Evolutionary conservation across 2,329 filamentous ascomycete species (phyloP), one percentile per base, ranked within the genome.

Genomic region (Aurifilum marmelostoma): DNA sequence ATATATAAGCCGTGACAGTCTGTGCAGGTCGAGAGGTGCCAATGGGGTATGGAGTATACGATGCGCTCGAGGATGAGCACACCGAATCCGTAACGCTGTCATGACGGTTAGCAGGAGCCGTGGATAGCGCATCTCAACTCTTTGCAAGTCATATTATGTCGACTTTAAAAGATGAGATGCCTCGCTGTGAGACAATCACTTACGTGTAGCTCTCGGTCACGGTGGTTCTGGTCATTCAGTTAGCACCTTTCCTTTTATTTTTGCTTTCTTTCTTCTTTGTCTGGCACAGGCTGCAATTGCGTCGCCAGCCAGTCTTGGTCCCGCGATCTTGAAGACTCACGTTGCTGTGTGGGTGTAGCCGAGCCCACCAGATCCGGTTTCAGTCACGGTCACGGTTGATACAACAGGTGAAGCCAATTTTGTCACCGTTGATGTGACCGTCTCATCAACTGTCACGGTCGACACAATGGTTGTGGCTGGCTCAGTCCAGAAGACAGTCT

Each of bases 1-100:
- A 37, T 12, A 66, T 52, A 11, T 66, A 66, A 6, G 56, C 65
- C 24, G 65, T 67, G 43, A 67, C 65, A 9, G 56, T 60, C 21
- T 43, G 59, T 21, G 21, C 32, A 11, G 59, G n/a, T 27, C 32
- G 11, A 54, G 47, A 29, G 2, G 63, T 18, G 12, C 21, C 32
- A 24, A 41, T n/a, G 27, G 63, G 63, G 11, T 65, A 65, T 18
- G 62, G n/a, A n/a, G 60, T 24, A 24, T n/a, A 12, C 60, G 37
- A 24, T 2, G 24, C 18, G 24, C n/a, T 62, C 7, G 56, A 32
- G 16, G 18, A 5, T 7, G 16, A 16, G 59, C 59, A 50, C 41
- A 63, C 6, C 3, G 39, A 21, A 9, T 63, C 61, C 24, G 61
- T 63, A 24, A 50, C 16, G 61, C 61, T 63, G 39, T n/a, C 8